Conservation (phyloP, 2,329 filamentous ascomycete species). For the Stachybotrys elegans region DNA sequence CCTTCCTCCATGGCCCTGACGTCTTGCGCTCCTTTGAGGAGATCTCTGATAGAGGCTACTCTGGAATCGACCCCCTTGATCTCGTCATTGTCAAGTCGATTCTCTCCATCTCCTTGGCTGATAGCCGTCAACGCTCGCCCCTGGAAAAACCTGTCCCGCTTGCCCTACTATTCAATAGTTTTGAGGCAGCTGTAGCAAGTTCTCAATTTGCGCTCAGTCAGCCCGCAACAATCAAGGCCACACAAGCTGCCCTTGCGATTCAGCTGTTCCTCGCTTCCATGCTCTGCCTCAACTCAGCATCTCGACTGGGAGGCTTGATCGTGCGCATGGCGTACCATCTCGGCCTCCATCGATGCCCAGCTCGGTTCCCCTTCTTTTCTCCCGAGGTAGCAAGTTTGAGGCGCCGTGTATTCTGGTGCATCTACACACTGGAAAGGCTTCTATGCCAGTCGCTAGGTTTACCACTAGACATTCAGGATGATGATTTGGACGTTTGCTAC, state of each 20-base stretch:
- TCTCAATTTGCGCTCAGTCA: slow-evolving; percentile 40
- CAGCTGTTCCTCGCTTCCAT: slow-evolving; percentile 52
- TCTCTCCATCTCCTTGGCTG: slow-evolving; percentile 48
- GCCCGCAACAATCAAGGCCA: slow-evolving; percentile 39
- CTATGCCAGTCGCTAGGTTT: slow-evolving; percentile 52
- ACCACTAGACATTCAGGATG: slow-evolving; percentile 49
- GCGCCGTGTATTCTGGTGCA: slow-evolving; percentile 51
- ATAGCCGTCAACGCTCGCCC: slow-evolving; percentile 37
- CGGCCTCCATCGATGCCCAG: slow-evolving; percentile 53
- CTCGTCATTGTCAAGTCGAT: slow-evolving; percentile 41
- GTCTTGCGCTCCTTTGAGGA: slow-evolving; percentile 42
- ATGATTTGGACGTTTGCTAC: slow-evolving; percentile 55
- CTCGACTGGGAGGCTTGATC: slow-evolving; percentile 48
- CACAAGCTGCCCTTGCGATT: slow-evolving; percentile 47
- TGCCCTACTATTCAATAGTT: slow-evolving; percentile 39
- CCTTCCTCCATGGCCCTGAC: slow-evolving; percentile 50
- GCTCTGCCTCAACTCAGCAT: slow-evolving; percentile 51
- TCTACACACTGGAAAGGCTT: slow-evolving; percentile 50
- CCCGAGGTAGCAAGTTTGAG: slow-evolving; percentile 40
- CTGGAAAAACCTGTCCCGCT: slow-evolving; percentile 29
- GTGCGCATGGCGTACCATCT: slow-evolving; percentile 51
- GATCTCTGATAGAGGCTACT: slow-evolving; percentile 26
- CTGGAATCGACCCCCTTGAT: slow-evolving; percentile 27
- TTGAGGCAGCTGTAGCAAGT: slow-evolving; percentile 44
- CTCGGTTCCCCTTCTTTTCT: slow-evolving; percentile 45